A percentile compares a stretch with the other conserved stretches of the same genome.
Conservation (phyloP, 768 basidiomycete genomes). For the Hemileccinum rubropunctum region DNA sequence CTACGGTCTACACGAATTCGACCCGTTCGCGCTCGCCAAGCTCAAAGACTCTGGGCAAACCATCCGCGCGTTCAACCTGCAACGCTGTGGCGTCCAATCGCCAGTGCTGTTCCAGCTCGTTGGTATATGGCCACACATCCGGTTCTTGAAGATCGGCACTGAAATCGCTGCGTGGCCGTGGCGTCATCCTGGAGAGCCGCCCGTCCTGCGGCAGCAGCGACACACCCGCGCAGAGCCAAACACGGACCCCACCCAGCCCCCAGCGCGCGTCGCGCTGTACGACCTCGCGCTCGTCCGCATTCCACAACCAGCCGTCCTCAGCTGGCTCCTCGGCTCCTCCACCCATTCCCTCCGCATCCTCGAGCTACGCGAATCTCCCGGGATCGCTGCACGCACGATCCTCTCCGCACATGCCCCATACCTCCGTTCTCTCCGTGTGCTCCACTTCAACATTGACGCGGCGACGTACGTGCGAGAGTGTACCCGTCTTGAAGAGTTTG, state of each 20-base stretch:
- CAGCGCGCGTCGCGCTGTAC: slow-evolving; percentile 31
- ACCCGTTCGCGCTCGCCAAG: slow-evolving; percentile 21
- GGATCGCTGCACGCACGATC: slow-evolving; percentile 13
- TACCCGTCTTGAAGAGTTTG: slow-evolving; percentile 39
- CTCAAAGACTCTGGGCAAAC: slow-evolving; percentile 20
- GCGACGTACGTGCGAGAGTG: slow-evolving; percentile 36
- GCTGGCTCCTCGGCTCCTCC: slow-evolving; percentile 40
- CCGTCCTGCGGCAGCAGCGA: slow-evolving; percentile 6
- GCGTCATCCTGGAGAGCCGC: slow-evolving; percentile 4
- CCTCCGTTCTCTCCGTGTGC: slow-evolving; percentile 44
- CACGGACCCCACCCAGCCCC: slow-evolving; percentile 6
- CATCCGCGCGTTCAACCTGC: slow-evolving; percentile 34
- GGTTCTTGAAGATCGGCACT: slow-evolving; percentile 30
- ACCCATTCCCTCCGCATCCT: slow-evolving; percentile 36
- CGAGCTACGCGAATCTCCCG: slow-evolving; percentile 34
- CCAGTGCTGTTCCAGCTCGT: slow-evolving; percentile 44
- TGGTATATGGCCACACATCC: slow-evolving; percentile 35
- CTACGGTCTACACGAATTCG: slow-evolving; percentile 28
- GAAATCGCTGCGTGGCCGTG: neutral
- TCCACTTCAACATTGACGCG: slow-evolving; percentile 33
- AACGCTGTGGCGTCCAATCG: slow-evolving; percentile 37
- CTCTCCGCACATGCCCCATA: slow-evolving; percentile 23
- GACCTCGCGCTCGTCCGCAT: slow-evolving; percentile 40
- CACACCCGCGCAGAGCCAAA: too few relatives aligned
- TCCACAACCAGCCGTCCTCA: slow-evolving; percentile 28